Base-by-base conservation (phyloP, 139 green algal species). In the Chlorella sp. region DNA sequence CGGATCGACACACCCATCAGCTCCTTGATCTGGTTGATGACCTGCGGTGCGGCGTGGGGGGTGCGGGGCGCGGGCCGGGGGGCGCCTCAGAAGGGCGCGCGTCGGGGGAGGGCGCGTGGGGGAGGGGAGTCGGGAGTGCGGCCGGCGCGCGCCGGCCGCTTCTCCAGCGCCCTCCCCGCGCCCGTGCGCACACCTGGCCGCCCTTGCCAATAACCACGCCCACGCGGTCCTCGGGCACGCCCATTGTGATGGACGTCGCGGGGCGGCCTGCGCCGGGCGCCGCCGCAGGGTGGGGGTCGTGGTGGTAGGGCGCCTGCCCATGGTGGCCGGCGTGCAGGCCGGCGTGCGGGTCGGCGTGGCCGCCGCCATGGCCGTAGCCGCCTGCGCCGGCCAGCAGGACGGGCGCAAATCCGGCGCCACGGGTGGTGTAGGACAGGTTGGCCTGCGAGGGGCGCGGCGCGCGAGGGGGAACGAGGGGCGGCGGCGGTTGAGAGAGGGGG, bases 171-270 rank as follows among this genome's bases (percentile, higher is more conserved):
- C n/a, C n/a, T n/a, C n/a, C n/a, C n/a, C n/a, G n/a, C 38, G 56
- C 56, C 5, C n/a, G 7, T 41, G 33, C 59, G 33, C 72, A 5
- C 55, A 77, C 67, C 69, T 82, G 55, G 17, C 90, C 85, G 23
- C 87, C 36, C 66, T 87, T 88, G 48, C 92, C 92, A 21, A 96
- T 93, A 8, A 96, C 83, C 29, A 88, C 84, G 3, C 92, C 92
- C 8, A 95, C 81, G n/a, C 84, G 82, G 60, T 86, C 84, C 61
- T 95, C 89, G 1, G 87, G 89, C 67, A 96, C 87, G 6, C 78
- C 82, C 45, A 95, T 60, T 1, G 82, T 95, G 3, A 90, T 67
- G 60, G 80, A 55, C 53, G 48, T 82, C 36, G 70, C 33, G 59
- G 61, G 64, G 25, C 48, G 38, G 29, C 31, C 51, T 36, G 45